Evolutionary conservation across 2,329 filamentous ascomycete genomes (phyloP), one percentile per base, ranked within the genome.

Genomic region (Sporothrix schenckii): DNA sequence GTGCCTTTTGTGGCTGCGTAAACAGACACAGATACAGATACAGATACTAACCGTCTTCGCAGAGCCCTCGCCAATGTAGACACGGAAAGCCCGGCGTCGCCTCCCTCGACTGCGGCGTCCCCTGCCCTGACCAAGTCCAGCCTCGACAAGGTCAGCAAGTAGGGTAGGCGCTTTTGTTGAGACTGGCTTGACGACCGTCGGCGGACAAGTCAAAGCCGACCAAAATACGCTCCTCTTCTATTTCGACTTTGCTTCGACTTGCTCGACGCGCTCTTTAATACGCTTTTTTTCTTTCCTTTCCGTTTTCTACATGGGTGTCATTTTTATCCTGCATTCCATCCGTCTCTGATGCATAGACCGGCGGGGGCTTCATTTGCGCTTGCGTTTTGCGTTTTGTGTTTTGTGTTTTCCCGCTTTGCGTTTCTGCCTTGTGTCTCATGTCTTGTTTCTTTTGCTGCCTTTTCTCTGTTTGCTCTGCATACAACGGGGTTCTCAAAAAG

Each of bases 41-140:
- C 21, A 30, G 10, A 44, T 44, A n/a, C 58, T 68, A 68, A 67
- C 39, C 24, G 3, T 24, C n/a, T 30, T 5, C 16, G 6, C 73
- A 88, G 87, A 78, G 81, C 88, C 73, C 82, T 89, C 73, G 87
- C 86, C 76, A 87, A 83, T 77, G 86, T 84, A 87, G 89, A 87
- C 76, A 84, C 83, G 75, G 87, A 88, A 78, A 84, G 86, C 80
- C 89, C 85, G 72, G 85, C 87, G 76, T 92, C 91, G 75, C 91
- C 91, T 76, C 89, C 91, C 70, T 90, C 89, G 72, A 86, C 88
- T 65, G 83, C 88, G 73, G 88, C 87, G 70, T 92, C 90, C 69
- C 90, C 90, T 63, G 86, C 87, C 71, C 79, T 90, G 77, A 81
- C 88, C 74, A 91, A 91, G 82, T 85, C 84, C 73, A 84, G 84